phyloP scores from a whole-genome alignment of 1,139 yeast species.

The Suhomyces coccinellae region DNA sequence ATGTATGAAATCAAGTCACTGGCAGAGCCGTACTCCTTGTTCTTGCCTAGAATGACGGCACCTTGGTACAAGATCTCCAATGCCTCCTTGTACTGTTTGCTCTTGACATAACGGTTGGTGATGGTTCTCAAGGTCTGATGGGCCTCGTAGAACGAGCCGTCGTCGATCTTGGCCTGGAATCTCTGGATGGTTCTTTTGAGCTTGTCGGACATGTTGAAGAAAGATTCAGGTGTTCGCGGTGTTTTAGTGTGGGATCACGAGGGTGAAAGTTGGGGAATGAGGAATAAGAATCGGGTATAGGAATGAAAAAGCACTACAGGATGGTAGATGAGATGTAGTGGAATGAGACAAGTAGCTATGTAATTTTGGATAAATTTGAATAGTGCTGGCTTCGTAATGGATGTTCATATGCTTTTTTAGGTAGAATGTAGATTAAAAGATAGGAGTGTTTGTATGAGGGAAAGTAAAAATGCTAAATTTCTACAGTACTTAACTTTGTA shows the following conservation, averaged over 20 bases:
- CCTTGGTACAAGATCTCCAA: slow-evolving; percentile 72
- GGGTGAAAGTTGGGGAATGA: not conserved
- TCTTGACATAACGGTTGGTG: slow-evolving; percentile 76
- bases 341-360: no score
- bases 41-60: slow-evolving; percentile 63
- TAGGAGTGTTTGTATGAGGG: no score
- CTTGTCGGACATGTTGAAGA: slow-evolving; percentile 32
- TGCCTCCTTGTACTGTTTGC: slow-evolving; percentile 68
- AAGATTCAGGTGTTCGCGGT: slow-evolving; percentile 1
- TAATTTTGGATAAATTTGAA: no score
- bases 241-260: not conserved
- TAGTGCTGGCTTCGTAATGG: no score
- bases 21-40: slow-evolving; percentile 76
- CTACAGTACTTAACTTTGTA: no score
- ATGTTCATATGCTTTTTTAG: no score
- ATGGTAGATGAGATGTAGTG: not conserved
- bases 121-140: slow-evolving; percentile 91
- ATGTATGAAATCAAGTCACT: slow-evolving; percentile 75
- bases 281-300: no score
- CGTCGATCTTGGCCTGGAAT: slow-evolving; percentile 66
- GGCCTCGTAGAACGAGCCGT: slow-evolving; percentile 87
- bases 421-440: no score
- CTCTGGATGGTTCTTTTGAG: slow-evolving; percentile 61
- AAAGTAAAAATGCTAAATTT: no score
- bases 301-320: no score